A percentile compares a stretch with the other conserved stretches of the same genome.
Conservation (phyloP, 208 protist genomes). For the Jaenimonas drosophilae region DNA sequence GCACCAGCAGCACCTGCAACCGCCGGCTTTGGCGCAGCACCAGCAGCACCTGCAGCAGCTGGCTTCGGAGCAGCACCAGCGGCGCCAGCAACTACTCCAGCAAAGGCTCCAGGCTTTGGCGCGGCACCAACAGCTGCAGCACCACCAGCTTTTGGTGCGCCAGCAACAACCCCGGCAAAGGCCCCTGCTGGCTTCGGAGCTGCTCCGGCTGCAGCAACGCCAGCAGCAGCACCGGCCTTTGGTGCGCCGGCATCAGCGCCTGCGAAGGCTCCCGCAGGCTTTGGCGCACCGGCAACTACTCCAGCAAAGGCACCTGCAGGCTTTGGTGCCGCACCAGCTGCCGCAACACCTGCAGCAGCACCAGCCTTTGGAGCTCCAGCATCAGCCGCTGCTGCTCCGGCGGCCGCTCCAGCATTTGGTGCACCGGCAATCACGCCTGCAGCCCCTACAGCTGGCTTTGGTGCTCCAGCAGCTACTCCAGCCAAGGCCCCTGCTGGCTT, state of each 20-base stretch:
- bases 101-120: background rate
- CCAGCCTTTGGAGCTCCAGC: slow-evolving; percentile 6
- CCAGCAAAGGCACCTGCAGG: slow-evolving; percentile 4
- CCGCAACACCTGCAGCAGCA: slow-evolving; percentile 5
- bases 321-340: slow-evolving; percentile 12
- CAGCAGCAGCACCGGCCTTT: slow-evolving; percentile 6
- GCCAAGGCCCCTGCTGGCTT: slow-evolving; percentile 9
- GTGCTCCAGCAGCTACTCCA: slow-evolving; percentile 2
- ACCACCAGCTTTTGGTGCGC: slow-evolving; percentile 9
- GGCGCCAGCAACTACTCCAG: background rate
- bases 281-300: slow-evolving; percentile 1
- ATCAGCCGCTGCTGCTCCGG: slow-evolving; percentile 1
- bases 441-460: slow-evolving; percentile 13
- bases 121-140: slow-evolving; percentile 2
- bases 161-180: slow-evolving; percentile 7
- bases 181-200: slow-evolving; percentile 1
- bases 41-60: background rate
- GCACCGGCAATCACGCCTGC: slow-evolving; percentile 1
- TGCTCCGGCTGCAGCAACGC: background rate
- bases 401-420: slow-evolving; percentile 7
- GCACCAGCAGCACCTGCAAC: no score
- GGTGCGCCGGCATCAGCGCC: slow-evolving; percentile 9
- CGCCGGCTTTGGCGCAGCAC: no score
- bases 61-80: background rate
- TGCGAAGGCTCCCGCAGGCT: slow-evolving; percentile 1